Conservation (phyloP, 1,284 basidiomycete species). For the Volvariella surrecta region DNA sequence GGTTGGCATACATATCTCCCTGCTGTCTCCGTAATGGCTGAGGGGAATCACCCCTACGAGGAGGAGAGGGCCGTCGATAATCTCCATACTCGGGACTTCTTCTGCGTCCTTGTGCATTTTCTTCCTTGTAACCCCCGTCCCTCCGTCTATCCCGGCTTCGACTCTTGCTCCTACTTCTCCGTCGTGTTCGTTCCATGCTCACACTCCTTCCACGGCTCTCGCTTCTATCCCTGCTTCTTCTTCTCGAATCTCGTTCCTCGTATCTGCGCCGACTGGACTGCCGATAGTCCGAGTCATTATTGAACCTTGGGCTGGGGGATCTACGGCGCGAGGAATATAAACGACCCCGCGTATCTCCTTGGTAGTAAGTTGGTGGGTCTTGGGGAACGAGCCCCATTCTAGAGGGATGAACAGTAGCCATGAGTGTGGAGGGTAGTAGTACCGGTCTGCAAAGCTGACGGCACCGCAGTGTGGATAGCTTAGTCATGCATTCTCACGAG, state of each 20-base stretch:
- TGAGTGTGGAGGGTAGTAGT: conserved; percentile 15
- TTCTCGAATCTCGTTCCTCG: conserved; percentile 12
- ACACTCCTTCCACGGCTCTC: conserved; percentile 4
- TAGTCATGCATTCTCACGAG: no score
- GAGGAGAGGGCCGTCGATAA: conserved; percentile 26
- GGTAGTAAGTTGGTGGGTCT: conserved; percentile 16
- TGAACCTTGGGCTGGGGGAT: conserved; percentile 10
- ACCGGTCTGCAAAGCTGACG: no score
- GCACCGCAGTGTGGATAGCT: no score
- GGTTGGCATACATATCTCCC: conserved; percentile 40
- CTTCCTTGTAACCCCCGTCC: conserved; percentile 8
- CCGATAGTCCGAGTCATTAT: not conserved
- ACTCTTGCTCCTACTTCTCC: not conserved
- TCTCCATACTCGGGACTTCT: conserved; percentile 40
- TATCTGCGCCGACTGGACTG: conserved; percentile 5
- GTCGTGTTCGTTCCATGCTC: not conserved
- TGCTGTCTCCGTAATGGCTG: conserved; percentile 36
- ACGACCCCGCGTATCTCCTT: conserved; percentile 12
- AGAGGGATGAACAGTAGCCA: conserved; percentile 61
- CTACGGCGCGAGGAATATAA: conserved; percentile 23
- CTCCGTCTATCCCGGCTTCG: conserved; percentile 12
- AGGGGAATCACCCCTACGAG: conserved; percentile 14
- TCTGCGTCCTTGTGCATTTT: conserved; percentile 12
- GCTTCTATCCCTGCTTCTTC: not conserved
- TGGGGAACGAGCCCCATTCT: conserved; percentile 48